These are phyloP conservation scores for Botrytis fabae DNA, from an alignment of 2,329 filamentous ascomycete species.

Conservation along the genomic window DNA sequence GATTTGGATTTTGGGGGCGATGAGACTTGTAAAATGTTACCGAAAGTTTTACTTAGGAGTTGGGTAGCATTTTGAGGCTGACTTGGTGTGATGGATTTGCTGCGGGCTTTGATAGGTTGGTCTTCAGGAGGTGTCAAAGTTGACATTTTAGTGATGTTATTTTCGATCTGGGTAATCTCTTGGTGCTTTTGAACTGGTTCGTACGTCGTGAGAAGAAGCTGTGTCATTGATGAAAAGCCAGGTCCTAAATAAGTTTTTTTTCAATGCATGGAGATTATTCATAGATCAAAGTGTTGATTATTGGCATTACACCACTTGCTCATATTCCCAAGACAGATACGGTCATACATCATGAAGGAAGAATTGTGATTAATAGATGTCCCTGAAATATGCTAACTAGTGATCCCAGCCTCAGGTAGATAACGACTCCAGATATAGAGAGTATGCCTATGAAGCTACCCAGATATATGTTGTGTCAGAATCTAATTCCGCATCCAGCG, in stretches of 20 bases:
- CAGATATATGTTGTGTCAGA: not conserved
- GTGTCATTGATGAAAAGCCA: not conserved
- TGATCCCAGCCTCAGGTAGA: not conserved
- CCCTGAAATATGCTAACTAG: accelerated
- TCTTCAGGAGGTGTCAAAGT: not conserved
- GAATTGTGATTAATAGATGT: not conserved
- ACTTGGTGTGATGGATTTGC: not conserved
- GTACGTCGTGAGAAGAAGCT: not conserved
- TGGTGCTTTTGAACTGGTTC: not conserved
- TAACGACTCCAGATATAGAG: not conserved
- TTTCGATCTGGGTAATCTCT: not conserved
- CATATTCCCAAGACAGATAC: not conserved
- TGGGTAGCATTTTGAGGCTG: not conserved
- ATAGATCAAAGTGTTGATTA: not conserved
- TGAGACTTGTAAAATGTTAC: not conserved
- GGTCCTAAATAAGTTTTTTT: not conserved
- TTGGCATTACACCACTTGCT: not conserved
- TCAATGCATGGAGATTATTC: not conserved
- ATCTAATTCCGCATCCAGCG: no score
- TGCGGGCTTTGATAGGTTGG: not conserved
- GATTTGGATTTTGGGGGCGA: not conserved
- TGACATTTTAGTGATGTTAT: not conserved
- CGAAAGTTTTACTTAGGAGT: accelerated
- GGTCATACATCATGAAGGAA: not conserved
- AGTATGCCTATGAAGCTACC: not conserved